Evolutionary conservation across 352 stramenopile species (phyloP).

Genomic region (Globisporangium parvum): DNA sequence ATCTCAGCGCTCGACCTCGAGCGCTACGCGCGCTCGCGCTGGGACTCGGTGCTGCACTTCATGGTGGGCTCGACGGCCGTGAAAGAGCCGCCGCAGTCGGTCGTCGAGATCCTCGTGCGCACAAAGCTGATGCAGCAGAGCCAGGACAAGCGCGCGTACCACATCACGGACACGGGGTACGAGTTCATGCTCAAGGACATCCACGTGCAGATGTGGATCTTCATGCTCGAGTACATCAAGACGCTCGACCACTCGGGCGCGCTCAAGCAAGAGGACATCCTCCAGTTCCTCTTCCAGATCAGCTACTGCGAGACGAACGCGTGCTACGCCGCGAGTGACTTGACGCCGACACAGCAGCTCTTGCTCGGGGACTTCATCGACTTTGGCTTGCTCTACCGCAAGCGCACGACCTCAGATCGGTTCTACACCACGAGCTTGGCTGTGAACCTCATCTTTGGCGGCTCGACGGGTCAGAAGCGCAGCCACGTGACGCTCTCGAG

Average conservation of each 20-base stretch:
- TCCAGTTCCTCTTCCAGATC: conserved; percentile 89
- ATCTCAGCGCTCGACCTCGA: conserved; percentile 52
- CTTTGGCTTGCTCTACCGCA: conserved; percentile 82
- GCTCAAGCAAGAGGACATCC: conserved; percentile 78
- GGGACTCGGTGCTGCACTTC: conserved; percentile 71
- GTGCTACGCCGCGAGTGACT: conserved; percentile 71
- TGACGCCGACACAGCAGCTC: conserved; percentile 73
- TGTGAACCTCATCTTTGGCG: conserved; percentile 88
- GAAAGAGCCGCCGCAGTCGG: conserved; percentile 52
- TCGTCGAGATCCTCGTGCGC: conserved; percentile 69
- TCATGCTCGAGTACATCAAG: conserved; percentile 88
- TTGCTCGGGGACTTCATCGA: conserved; percentile 82
- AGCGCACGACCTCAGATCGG: conserved; percentile 36
- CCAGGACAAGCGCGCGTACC: conserved; percentile 48
- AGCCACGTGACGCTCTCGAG: conserved; percentile 38
- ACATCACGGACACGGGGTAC: conserved; percentile 87
- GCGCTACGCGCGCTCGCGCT: conserved; percentile 48
- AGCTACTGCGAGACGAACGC: conserved; percentile 82
- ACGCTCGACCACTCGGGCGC: conserved; percentile 70
- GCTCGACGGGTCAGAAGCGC: conserved; percentile 54
- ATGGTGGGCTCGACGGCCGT: conserved; percentile 71
- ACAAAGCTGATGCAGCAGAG: conserved; percentile 68
- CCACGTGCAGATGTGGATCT: conserved; percentile 90
- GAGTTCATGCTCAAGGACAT: conserved; percentile 92
- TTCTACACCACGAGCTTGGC: conserved; percentile 89